Evolutionary conservation across 805 yeast genomes (phyloP).

Genomic region (Kodamaea restingae): DNA sequence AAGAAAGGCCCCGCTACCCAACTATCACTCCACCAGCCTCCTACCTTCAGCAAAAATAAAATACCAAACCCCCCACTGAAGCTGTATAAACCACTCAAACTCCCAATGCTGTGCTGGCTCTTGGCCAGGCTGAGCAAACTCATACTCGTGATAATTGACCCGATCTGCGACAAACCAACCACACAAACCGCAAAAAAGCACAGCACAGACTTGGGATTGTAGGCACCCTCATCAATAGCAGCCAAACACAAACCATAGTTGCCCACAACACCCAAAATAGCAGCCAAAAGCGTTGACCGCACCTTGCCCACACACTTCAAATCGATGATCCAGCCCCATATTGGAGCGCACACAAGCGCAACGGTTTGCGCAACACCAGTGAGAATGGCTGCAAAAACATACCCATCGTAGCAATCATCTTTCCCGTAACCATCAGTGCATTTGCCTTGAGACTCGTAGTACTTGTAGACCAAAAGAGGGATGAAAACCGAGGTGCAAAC

Average conservation of each 20-base stretch:
- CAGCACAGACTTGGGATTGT: conserved; percentile 33
- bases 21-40: conserved; percentile 56
- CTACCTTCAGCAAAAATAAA: conserved; percentile 52
- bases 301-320: conserved; percentile 23
- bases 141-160: conserved; percentile 60
- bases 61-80: conserved; percentile 68
- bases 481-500: conserved; percentile 56
- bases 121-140: conserved; percentile 43
- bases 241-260: conserved; percentile 28
- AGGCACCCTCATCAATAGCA: conserved; percentile 11
- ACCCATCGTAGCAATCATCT: conserved; percentile 57
- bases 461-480: conserved; percentile 59
- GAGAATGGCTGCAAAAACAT: conserved; percentile 60
- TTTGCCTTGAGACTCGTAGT: conserved; percentile 46
- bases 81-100: conserved; percentile 66
- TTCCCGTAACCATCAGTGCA: conserved; percentile 33
- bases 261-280: conserved; percentile 43
- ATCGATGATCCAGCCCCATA: conserved; percentile 60
- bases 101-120: conserved; percentile 49
- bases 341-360: conserved; percentile 57
- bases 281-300: conserved; percentile 31
- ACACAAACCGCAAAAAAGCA: conserved; percentile 39
- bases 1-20: conserved; percentile 60
- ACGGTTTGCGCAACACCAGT: conserved; percentile 63
- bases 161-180: conserved; percentile 60